phyloP scores from a whole-genome alignment of 345 rosid species.

The Raphanus raphanistrum region DNA sequence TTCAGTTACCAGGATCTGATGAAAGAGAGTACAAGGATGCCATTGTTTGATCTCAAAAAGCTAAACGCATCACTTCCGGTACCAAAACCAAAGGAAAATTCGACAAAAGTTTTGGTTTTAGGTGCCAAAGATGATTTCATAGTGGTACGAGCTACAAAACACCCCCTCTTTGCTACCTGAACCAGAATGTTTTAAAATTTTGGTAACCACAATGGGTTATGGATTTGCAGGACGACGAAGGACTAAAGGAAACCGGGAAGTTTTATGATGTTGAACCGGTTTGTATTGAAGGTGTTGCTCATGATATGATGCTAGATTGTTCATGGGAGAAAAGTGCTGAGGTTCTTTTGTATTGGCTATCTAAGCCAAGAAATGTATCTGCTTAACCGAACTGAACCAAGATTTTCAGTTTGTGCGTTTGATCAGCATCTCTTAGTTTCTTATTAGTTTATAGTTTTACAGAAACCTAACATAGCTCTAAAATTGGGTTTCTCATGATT shows the following conservation, averaged over 20 bases:
- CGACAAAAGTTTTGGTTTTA: conserved; percentile 56
- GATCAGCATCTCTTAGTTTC: no score
- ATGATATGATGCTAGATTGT: conserved; percentile 89
- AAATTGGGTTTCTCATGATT: no score
- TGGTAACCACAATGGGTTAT: background rate
- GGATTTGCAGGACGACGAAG: conserved; percentile 57
- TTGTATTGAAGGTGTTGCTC: conserved; percentile 73
- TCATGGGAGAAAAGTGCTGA: conserved; percentile 75
- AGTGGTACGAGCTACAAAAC: conserved; percentile 48
- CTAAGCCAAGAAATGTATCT: conserved; percentile 7
- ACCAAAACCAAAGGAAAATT: conserved; percentile 53
- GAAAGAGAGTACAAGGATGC: conserved; percentile 74
- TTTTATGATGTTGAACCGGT: conserved; percentile 64
- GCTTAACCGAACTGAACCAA: background rate
- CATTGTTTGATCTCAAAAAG: conserved; percentile 81
- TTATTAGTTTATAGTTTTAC: no score
- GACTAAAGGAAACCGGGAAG: conserved; percentile 61
- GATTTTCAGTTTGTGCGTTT: background rate
- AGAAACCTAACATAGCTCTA: no score
- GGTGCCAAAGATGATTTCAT: conserved; percentile 86
- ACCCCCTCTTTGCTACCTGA: background rate
- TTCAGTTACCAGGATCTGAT: conserved; percentile 76
- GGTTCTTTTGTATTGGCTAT: conserved; percentile 57
- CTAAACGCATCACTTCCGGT: conserved; percentile 88
- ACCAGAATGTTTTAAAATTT: background rate